Base-by-base conservation (phyloP, 371 early-diverging fungal genomes). In the Batrachochytrium dendrobatidis region DNA sequence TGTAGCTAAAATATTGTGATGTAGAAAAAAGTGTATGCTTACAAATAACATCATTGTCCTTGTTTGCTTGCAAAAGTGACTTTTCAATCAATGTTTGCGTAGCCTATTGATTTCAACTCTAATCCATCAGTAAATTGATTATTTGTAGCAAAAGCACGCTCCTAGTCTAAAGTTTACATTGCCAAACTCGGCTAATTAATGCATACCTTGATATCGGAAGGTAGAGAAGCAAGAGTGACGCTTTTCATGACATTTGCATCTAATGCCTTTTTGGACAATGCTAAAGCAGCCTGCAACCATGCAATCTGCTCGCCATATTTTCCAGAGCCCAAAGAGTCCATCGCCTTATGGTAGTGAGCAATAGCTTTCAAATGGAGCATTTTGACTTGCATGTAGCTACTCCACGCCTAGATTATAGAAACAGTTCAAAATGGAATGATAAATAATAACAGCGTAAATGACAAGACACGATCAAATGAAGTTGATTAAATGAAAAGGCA, bases 31-130 rank as follows among this genome's bases (percentile, higher is more conserved):
- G 44, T 31, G 22, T 10, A 22, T 12, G 52, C 67, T 54, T 46
- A 67, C 68, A 95, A 2, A 93, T 86, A 45, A 86, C 68, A 66
- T 92, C 90, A 60, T 94, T 94, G 64, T 94, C 95, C 68, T 84
- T 88, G 53, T 86, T 85, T 7, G 95, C 92, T 3, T 86, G 70
- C 1, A 69, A 63, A 3, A 90, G 63, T 55, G 50, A 50, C 20
- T 8, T 28, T 15, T 54, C 54, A 28, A 63, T 17, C 6, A 58
- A 55, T 18, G 50, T 48, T 18, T 51, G 49, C 29, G 62, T 28
- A 28, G 31, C 32, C 58, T 67, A 46, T 32, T 32, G 35, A 26
- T 1, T 24, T 22, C 5, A 57, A 39, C 39, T 12, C 15, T n/a
- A 39, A n/a, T 15, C 39, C 39, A n/a, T 39, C n/a, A n/a, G 39